phyloP scores from a whole-genome alignment of 768 basidiomycete genomes.

The Pleurotus djamor region DNA sequence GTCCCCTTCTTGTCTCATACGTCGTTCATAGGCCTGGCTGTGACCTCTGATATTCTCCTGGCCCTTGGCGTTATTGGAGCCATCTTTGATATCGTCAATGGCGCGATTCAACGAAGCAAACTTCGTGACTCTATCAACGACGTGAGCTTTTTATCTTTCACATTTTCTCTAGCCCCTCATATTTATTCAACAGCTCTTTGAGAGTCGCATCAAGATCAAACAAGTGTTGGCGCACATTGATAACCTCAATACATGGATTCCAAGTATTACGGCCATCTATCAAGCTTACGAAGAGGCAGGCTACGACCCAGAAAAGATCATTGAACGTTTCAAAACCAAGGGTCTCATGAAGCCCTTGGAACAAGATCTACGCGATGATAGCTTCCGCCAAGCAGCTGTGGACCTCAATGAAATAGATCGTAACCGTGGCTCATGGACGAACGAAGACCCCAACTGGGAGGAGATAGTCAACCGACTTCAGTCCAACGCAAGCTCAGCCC shows the following conservation, averaged over 20 bases:
- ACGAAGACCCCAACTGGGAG: slow-evolving; percentile 5
- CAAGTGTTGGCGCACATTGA: slow-evolving; percentile 6
- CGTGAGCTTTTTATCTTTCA: background rate
- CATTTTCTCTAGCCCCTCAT: background rate
- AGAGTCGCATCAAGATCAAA: slow-evolving; percentile 11
- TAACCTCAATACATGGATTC: slow-evolving; percentile 4
- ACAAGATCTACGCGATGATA: slow-evolving; percentile 1
- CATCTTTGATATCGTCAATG: slow-evolving; percentile 10
- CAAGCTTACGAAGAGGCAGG: slow-evolving; percentile 12
- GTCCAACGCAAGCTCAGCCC: background rate
- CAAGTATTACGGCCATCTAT: slow-evolving; percentile 11
- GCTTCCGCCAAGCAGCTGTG: background rate
- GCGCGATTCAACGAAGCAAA: slow-evolving; percentile 11
- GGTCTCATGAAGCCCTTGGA: slow-evolving; percentile 7
- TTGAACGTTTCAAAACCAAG: slow-evolving; percentile 10
- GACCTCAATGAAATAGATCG: slow-evolving; percentile 1
- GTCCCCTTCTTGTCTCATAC: background rate
- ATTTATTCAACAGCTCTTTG: slow-evolving; percentile 9
- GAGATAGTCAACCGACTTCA: background rate
- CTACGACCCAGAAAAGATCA: slow-evolving; percentile 11
- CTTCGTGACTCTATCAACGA: slow-evolving; percentile 10
- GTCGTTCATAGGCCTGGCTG: slow-evolving; percentile 7
- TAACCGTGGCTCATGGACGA: slow-evolving; percentile 2
- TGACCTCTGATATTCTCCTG: slow-evolving; percentile 10
- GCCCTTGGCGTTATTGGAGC: slow-evolving; percentile 8